Evolutionary conservation across 2,329 filamentous ascomycete species (phyloP).

Genomic region (Claviceps cyperi): DNA sequence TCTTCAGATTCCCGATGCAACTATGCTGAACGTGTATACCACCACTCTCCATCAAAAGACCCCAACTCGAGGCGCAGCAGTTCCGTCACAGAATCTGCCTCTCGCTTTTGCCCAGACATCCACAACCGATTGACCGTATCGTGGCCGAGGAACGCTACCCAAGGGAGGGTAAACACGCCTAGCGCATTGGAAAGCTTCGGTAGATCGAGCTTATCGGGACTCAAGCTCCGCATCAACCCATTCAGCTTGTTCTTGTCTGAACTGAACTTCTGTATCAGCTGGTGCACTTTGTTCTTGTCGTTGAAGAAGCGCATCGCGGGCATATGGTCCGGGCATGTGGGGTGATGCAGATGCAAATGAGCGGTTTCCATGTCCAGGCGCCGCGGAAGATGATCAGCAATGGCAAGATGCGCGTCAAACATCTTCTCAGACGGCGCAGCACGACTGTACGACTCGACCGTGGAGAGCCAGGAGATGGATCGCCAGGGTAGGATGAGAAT

Average conservation of each 20-base stretch:
- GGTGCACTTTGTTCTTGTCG: slow-evolving; percentile 17
- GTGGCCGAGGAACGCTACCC: slow-evolving; percentile 27
- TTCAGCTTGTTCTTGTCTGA: slow-evolving; percentile 16
- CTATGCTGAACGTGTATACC: too few relatives aligned
- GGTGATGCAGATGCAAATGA: slow-evolving; percentile 41
- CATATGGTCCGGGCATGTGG: slow-evolving; percentile 31
- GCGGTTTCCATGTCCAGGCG: slow-evolving; percentile 31
- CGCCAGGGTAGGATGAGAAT: slow-evolving; percentile 31
- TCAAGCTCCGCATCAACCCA: slow-evolving; percentile 13
- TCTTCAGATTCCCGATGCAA: too few relatives aligned
- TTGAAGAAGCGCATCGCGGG: slow-evolving; percentile 33
- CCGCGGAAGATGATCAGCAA: slow-evolving; percentile 25
- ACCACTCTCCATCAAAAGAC: slow-evolving; percentile 5
- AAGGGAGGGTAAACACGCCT: slow-evolving; percentile 19
- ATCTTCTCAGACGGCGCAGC: slow-evolving; percentile 30
- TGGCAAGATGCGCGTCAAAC: slow-evolving; percentile 37
- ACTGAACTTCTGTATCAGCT: slow-evolving; percentile 12
- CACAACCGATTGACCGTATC: slow-evolving; percentile 33
- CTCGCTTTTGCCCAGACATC: slow-evolving; percentile 22
- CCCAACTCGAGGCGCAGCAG: slow-evolving; percentile 23
- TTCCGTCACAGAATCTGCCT: slow-evolving; percentile 26
- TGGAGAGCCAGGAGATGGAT: slow-evolving; percentile 35
- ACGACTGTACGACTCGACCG: slow-evolving; percentile 32
- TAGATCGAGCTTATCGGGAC: slow-evolving; percentile 12
- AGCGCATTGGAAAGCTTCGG: slow-evolving; percentile 12